Conservation (phyloP, 306 rosid genomes). For the Ammopiptanthus mongolicus region DNA sequence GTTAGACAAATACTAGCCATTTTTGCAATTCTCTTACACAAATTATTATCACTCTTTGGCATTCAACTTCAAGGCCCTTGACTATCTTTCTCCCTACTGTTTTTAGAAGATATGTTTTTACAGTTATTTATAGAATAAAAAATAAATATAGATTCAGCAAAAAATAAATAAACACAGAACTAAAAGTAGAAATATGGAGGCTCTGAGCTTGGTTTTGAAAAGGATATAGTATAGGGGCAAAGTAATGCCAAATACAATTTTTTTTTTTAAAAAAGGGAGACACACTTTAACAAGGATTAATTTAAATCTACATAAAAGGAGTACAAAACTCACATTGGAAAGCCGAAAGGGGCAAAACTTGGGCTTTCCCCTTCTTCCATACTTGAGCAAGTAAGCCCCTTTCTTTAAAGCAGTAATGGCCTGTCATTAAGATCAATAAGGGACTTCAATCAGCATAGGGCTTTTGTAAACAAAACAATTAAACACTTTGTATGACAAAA, state of each 20-base stretch:
- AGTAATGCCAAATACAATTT: background rate
- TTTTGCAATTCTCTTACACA: background rate
- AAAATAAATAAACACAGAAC: background rate
- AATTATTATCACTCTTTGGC: slow-evolving; percentile 6
- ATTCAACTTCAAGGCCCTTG: background rate
- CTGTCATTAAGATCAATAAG: slow-evolving; percentile 46
- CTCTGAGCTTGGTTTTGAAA: slow-evolving; percentile 2
- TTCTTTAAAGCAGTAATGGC: slow-evolving; percentile 97
- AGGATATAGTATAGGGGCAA: background rate
- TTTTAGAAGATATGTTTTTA: slow-evolving; percentile 8
- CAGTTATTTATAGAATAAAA: background rate
- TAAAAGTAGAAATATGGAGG: slow-evolving; percentile 11
- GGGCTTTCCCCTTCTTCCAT: slow-evolving; percentile 99
- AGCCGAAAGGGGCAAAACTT: slow-evolving; percentile 94
- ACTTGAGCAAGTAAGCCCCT: slow-evolving; percentile 93
- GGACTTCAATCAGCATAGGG: slow-evolving; percentile 16
- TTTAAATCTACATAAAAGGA: slow-evolving; percentile 14
- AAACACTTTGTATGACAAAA: background rate
- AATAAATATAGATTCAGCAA: no score
- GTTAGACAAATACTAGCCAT: background rate
- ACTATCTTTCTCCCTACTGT: background rate
- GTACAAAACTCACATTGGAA: slow-evolving; percentile 72
- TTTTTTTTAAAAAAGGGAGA: background rate
- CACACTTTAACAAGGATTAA: background rate
- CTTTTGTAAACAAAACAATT: background rate